Base-by-base conservation (phyloP, 176 grass and related monocot species). In the Aegilops longissima region DNA sequence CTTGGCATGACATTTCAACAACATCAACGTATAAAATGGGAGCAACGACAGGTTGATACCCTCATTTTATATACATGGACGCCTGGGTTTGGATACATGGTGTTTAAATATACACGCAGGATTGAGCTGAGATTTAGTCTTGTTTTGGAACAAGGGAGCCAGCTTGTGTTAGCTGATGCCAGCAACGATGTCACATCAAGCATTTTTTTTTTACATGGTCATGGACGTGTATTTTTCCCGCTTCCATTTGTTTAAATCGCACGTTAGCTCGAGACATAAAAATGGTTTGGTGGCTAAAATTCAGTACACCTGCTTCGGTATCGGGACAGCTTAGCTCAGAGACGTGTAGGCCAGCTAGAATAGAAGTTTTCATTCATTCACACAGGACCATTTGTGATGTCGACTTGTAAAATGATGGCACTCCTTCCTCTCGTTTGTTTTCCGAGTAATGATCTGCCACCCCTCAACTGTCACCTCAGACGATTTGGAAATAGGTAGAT, bases 311-410 rank as follows among this genome's bases (percentile, higher is more conserved):
- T 82, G 27, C 80, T 35, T 69, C 64, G 64, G 42, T 54, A 52
- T 3, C 8, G 29, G 27, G 80, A 68, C 80, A 69, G 45, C 64
- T 81, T 33, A 66, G 61, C 42, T 81, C 13, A 66, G 61, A 81
- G 40, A 33, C 79, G 63, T 81, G 63, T 34, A 68, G 10, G 5
- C 51, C 51, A 54, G 49, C 79, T 65, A 56, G n/a, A n/a, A n/a
- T 67, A 16, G 0, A 81, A 67, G 11, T 20, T 81, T 68, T 68
- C 51, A 18, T 52, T 52, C 45, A 13, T 5, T 51, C 49, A 54
- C 51, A 54, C 16, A 54, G 51, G 51, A 7, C 51, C 51, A 54
- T 54, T 54, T 30, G 38, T 27, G 2, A 49, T 82, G 42, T 8
- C 64, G 18, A 81, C 44, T 16, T 45, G 3, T 54, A 54, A 54